phyloP scores from a whole-genome alignment of 139 green algal genomes.

The Diplosphaera chodatii region DNA sequence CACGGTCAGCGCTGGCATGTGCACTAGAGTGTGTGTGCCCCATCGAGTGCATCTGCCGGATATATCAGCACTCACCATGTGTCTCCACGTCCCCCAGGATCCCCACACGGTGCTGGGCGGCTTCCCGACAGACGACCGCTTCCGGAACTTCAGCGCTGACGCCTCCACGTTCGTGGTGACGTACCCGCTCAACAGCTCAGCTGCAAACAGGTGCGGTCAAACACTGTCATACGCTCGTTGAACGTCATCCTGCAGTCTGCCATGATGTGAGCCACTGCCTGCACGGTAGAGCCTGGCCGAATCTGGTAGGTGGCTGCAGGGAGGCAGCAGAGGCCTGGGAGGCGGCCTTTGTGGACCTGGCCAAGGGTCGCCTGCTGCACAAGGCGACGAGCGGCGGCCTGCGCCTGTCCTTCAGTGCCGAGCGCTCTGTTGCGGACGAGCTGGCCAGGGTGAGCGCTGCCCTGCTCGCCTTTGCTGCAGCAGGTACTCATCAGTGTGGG shows the following conservation, averaged over 20 bases:
- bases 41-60: too few species aligned
- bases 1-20: too few species aligned
- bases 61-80: too few species aligned
- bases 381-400: constrained; percentile 41
- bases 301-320: too few species aligned
- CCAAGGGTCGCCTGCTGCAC: constrained; percentile 16
- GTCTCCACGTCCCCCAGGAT: constrained; percentile 40
- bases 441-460: constrained; percentile 71
- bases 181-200: constrained; percentile 51
- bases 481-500: too few species aligned
- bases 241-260: too few species aligned
- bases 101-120: constrained; percentile 80
- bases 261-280: too few species aligned
- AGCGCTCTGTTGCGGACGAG: constrained; percentile 82
- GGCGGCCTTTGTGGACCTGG: constrained; percentile 62
- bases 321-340: constrained; percentile 73
- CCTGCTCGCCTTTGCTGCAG: too few species aligned
- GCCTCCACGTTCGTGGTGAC: constrained; percentile 79
- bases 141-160: constrained; percentile 57
- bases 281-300: too few species aligned
- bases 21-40: too few species aligned
- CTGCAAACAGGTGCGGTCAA: constrained; percentile 36
- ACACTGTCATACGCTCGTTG: too few species aligned
- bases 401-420: constrained; percentile 60
- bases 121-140: constrained; percentile 39